phyloP scores from a whole-genome alignment of 2,329 filamentous ascomycete species.

The Trichophyton mentagrophytes region DNA sequence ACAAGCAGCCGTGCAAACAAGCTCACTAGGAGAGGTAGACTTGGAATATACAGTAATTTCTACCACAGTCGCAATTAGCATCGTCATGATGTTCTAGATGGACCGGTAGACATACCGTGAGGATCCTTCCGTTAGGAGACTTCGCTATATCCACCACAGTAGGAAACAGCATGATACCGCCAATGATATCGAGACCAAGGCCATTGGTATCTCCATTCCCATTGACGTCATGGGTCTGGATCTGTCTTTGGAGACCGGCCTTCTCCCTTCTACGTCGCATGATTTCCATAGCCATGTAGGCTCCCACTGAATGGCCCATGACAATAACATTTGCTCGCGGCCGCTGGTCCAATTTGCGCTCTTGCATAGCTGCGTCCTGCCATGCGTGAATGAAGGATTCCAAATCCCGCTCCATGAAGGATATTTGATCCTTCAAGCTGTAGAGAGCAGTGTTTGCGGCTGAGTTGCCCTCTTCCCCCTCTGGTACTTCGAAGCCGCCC shows the following conservation, averaged over 20 bases:
- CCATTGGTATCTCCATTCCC: neutral
- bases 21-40: conserved; percentile 25
- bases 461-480: neutral
- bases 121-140: conserved; percentile 46
- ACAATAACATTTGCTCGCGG: conserved; percentile 42
- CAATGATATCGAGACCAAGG: conserved; percentile 28
- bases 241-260: conserved; percentile 9
- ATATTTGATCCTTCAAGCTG: conserved; percentile 40
- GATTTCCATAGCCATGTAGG: conserved; percentile 58
- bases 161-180: conserved; percentile 57
- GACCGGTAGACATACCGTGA: conserved; percentile 25
- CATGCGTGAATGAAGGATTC: conserved; percentile 24
- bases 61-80: conserved; percentile 7
- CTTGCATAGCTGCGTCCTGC: conserved; percentile 10
- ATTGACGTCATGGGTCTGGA: neutral
- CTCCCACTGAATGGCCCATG: conserved; percentile 61
- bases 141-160: conserved; percentile 58
- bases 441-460: conserved; percentile 15
- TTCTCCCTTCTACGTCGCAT: conserved; percentile 44
- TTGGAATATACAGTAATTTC: conserved; percentile 25
- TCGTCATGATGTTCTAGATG: no score
- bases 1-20: conserved; percentile 33
- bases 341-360: neutral
- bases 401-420: conserved; percentile 34
- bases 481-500: conserved; percentile 23